Conservation (phyloP, 805 yeast genomes). For the Ogataea thermomethanolica region DNA sequence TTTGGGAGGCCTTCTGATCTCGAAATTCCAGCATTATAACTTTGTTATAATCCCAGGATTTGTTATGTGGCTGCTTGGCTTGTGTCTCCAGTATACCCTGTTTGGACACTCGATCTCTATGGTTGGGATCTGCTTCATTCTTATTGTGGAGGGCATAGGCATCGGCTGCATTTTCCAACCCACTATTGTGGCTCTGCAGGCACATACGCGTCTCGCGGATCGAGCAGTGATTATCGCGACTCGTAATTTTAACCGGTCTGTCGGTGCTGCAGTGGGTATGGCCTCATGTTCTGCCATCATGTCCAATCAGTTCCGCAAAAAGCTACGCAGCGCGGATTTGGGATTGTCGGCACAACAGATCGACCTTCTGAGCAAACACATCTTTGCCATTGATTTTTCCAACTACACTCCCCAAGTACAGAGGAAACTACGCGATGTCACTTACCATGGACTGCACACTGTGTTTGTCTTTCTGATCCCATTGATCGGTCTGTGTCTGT, state of each 20-base stretch:
- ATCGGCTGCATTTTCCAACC: conserved; percentile 54
- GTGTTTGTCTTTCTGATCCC: conserved; percentile 37
- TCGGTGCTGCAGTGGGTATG: conserved; percentile 62
- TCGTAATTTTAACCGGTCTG: conserved; percentile 52
- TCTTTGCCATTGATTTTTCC: conserved; percentile 31
- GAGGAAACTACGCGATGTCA: conserved; percentile 23
- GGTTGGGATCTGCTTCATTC: conserved; percentile 36
- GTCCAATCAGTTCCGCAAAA: conserved; percentile 25
- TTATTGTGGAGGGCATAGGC: conserved; percentile 40
- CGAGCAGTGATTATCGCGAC: conserved; percentile 57
- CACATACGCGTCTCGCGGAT: conserved; percentile 47
- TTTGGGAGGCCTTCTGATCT: conserved; percentile 44
- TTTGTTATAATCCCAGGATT: conserved; percentile 41
- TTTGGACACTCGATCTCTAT: conserved; percentile 30
- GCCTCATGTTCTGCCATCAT: conserved; percentile 38
- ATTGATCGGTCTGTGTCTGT: conserved; percentile 33
- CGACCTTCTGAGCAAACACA: conserved; percentile 26
- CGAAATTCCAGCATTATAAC: conserved; percentile 41
- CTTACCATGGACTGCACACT: conserved; percentile 30
- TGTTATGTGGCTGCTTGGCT: conserved; percentile 39
- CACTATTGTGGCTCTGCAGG: conserved; percentile 52
- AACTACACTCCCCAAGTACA: conserved; percentile 26
- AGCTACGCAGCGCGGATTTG: conserved; percentile 10
- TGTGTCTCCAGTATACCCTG: conserved; percentile 36
- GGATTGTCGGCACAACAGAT: conserved; percentile 13